Evolutionary conservation across 164 flowering plant genomes (phyloP).

Genomic region (Nelumbo lutea): DNA sequence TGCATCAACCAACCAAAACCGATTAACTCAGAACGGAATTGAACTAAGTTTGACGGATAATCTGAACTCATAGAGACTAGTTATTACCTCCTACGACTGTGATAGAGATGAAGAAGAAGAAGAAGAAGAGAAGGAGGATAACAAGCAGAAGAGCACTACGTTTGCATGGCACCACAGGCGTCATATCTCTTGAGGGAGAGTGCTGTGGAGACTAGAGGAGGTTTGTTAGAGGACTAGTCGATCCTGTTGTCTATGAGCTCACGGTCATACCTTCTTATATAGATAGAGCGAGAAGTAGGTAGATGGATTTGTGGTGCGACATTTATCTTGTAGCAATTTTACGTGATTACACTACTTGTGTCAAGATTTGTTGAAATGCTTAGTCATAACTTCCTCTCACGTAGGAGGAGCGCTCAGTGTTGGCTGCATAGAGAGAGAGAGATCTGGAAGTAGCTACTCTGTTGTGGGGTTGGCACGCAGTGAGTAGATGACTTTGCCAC

Average conservation of each 20-base stretch:
- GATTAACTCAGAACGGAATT: not conserved
- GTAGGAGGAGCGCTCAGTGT: no score
- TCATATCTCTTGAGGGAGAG: not conserved
- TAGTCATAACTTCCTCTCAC: no score
- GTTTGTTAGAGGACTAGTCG: not conserved
- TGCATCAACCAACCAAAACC: not conserved
- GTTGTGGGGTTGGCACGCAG: no score
- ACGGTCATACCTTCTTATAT: not conserved
- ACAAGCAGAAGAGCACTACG: not conserved
- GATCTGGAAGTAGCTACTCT: no score
- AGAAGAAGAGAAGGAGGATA: not conserved
- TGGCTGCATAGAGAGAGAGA: no score
- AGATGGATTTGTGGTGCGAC: not conserved
- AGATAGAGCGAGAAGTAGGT: not conserved
- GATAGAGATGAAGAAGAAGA: not conserved
- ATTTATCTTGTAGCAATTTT: not conserved
- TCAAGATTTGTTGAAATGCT: no score
- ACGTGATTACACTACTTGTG: not conserved
- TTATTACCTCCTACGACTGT: not conserved
- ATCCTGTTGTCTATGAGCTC: not conserved
- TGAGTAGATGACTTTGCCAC: no score
- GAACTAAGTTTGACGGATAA: no score
- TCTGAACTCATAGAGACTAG: not conserved
- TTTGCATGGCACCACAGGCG: conserved; percentile 8
- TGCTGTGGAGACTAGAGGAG: not conserved